Conservation (phyloP, 129 eudicot genomes). For the Flaveria trinervia region DNA sequence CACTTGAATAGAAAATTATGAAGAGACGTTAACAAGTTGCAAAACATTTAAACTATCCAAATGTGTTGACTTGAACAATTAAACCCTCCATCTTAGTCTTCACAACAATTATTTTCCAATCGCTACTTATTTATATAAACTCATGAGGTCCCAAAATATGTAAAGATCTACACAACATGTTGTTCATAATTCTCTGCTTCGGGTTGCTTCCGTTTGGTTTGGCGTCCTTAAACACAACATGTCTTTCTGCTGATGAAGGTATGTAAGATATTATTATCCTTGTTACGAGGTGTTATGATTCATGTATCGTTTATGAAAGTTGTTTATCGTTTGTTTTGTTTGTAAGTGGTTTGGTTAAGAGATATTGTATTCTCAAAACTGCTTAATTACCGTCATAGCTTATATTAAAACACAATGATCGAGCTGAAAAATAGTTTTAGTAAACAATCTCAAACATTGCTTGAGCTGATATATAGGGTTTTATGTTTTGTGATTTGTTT, state of each 20-base stretch:
- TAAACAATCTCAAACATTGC: background rate
- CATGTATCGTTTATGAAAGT: background rate
- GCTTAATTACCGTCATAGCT: background rate
- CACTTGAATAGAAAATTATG: background rate
- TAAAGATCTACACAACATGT: constrained; percentile 3
- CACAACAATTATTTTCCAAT: background rate
- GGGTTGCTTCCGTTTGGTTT: constrained; percentile 24
- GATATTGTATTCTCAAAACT: background rate
- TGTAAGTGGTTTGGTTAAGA: background rate
- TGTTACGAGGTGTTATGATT: background rate
- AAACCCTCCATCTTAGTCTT: no score
- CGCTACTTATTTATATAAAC: background rate
- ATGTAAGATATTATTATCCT: background rate
- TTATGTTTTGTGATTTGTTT: background rate
- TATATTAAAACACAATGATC: background rate
- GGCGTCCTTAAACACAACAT: constrained; percentile 26
- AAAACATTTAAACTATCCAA: background rate
- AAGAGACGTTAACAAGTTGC: background rate
- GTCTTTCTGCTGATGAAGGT: constrained; percentile 37
- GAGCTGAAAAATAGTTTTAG: background rate
- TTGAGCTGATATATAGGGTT: background rate
- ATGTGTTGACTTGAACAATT: background rate
- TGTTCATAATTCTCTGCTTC: constrained; percentile 8
- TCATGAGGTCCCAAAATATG: background rate
- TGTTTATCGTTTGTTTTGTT: background rate